These are phyloP conservation scores for Macaranga tanarius DNA, from an alignment of 441 rosid genomes.

Conservation along the genomic window DNA sequence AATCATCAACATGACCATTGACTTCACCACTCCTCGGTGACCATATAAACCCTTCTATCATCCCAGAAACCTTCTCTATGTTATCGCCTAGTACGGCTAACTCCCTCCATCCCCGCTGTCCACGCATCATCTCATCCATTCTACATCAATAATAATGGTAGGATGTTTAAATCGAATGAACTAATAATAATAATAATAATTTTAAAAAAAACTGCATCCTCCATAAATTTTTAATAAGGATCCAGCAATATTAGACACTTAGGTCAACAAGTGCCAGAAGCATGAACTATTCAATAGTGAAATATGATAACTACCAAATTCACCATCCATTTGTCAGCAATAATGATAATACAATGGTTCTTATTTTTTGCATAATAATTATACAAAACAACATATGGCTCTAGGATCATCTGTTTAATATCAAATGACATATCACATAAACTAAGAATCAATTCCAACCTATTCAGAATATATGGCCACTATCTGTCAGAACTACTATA, in stretches of 20 bases:
- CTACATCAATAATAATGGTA: conserved; percentile 35
- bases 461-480: background rate
- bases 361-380: background rate
- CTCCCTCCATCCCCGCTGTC: conserved; percentile 94
- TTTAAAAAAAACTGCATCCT: background rate
- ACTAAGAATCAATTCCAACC: background rate
- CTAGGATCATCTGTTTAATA: background rate
- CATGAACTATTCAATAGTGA: background rate
- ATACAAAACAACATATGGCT: conserved; percentile 7
- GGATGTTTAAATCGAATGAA: background rate
- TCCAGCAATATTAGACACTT: background rate
- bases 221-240: background rate
- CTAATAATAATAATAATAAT: background rate
- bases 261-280: conserved; percentile 6
- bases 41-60: conserved; percentile 87
- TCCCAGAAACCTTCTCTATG: conserved; percentile 66
- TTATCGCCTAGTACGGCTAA: conserved; percentile 74
- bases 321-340: background rate
- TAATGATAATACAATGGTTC: background rate
- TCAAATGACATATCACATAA: background rate
- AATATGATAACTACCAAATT: background rate
- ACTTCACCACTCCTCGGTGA: conserved; percentile 60
- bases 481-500: background rate
- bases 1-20: conserved; percentile 49
- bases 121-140: conserved; percentile 98